A percentile compares a stretch with the other conserved stretches of the same genome.
Evolutionary conservation across 192 early-diverging fungal genomes (phyloP).

Genomic region (Mortierella claussenii): DNA sequence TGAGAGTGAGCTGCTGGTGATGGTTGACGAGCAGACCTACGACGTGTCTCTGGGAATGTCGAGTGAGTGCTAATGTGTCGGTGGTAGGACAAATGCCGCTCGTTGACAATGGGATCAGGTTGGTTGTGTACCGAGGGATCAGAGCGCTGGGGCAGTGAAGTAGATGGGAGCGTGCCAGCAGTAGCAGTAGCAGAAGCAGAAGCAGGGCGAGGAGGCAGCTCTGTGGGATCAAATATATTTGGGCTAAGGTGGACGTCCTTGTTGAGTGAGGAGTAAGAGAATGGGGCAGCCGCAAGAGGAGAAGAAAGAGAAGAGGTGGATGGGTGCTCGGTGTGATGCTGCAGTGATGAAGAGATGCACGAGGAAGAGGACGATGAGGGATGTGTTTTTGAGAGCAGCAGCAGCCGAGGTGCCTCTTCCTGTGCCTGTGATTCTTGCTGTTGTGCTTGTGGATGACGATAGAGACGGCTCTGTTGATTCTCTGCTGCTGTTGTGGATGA

Average conservation of each 20-base stretch:
- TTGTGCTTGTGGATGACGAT: background rate
- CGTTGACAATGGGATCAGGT: background rate
- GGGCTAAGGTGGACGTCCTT: background rate
- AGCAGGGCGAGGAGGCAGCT: background rate
- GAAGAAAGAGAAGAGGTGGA: background rate
- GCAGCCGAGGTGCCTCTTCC: background rate
- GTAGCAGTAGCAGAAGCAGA: background rate
- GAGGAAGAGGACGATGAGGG: background rate
- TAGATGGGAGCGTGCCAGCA: background rate
- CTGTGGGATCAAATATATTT: background rate
- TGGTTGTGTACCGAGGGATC: background rate
- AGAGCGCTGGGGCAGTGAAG: background rate
- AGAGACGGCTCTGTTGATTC: background rate
- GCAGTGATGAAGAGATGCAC: background rate
- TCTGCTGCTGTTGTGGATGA: background rate
- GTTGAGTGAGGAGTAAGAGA: background rate
- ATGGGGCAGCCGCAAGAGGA: background rate
- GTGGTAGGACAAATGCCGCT: background rate
- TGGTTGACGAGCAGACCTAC: background rate
- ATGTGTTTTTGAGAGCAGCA: background rate
- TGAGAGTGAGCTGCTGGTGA: background rate
- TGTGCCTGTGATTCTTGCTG: conserved; percentile 1
- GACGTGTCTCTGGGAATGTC: background rate
- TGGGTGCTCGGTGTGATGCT: background rate
- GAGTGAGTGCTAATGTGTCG: background rate